A percentile compares a stretch with the other conserved stretches of the same genome.
phyloP scores from a whole-genome alignment of 2,329 filamentous ascomycete species.

The Lojkania enalia region DNA sequence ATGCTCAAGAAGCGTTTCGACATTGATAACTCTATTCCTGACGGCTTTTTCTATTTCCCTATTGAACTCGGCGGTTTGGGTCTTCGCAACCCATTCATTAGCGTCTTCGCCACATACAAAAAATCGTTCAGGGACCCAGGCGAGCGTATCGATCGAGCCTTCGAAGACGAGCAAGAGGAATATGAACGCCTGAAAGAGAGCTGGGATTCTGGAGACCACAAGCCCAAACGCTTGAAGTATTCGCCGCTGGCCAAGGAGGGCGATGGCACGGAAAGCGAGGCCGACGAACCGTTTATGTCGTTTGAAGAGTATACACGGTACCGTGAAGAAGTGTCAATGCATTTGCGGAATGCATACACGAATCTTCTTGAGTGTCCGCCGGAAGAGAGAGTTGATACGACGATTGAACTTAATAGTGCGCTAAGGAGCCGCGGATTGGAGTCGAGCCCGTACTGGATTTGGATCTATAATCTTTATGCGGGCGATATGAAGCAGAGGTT shows the following conservation, averaged over 20 bases:
- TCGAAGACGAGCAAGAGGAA: slow-evolving; percentile 31
- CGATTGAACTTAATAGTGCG: slow-evolving; percentile 24
- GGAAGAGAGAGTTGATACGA: slow-evolving; percentile 27
- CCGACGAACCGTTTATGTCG: slow-evolving; percentile 48
- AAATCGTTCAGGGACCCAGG: slow-evolving; percentile 15
- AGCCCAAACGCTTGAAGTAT: slow-evolving; percentile 9
- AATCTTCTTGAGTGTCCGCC: slow-evolving; percentile 44
- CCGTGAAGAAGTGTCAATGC: slow-evolving; percentile 46
- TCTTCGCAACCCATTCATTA: slow-evolving; percentile 53
- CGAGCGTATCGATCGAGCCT: slow-evolving; percentile 20
- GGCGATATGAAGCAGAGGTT: slow-evolving; percentile 46
- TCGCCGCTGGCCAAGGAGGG: slow-evolving; percentile 5
- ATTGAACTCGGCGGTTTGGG: slow-evolving; percentile 53
- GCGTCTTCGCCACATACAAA: slow-evolving; percentile 45
- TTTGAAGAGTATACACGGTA: slow-evolving; percentile 52
- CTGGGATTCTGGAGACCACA: slow-evolving; percentile 33
- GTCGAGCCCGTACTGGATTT: slow-evolving; percentile 50
- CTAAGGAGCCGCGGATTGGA: slow-evolving; percentile 1
- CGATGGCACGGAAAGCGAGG: slow-evolving; percentile 26
- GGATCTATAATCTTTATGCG: slow-evolving; percentile 50
- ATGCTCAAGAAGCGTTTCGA: slow-evolving; percentile 47
- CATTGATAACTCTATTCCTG: slow-evolving; percentile 44
- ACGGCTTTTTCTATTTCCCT: slow-evolving; percentile 54
- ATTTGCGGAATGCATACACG: slow-evolving; percentile 43
- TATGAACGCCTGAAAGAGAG: slow-evolving; percentile 39